Conservation (phyloP, 805 yeast genomes). For the Myxozyma vanderwaltii region DNA sequence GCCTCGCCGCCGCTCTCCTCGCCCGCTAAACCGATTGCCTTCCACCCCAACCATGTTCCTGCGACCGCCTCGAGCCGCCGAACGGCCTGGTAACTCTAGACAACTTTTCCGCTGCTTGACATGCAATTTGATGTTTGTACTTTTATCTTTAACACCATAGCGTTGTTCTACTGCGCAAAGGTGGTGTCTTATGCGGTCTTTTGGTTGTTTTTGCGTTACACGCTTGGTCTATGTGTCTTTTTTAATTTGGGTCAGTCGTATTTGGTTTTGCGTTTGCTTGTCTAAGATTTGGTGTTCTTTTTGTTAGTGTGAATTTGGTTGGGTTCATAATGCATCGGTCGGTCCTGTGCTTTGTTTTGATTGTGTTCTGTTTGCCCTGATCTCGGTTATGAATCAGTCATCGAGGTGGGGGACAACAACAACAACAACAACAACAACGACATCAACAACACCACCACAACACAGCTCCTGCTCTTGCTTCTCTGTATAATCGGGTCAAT, state of each 20-base stretch:
- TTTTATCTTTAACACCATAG: constrained; percentile 5
- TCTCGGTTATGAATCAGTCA: not conserved
- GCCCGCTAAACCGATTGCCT: constrained; percentile 18
- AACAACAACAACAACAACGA: too few relatives aligned
- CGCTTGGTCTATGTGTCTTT: not conserved
- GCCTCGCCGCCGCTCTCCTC: constrained; percentile 46
- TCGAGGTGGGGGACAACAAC: too few relatives aligned
- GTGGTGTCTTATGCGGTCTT: not conserved
- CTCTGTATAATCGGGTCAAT: constrained; percentile 11
- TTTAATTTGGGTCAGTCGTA: not conserved
- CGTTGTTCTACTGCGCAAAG: not conserved
- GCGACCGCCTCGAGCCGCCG: constrained; percentile 17
- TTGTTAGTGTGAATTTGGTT: not conserved
- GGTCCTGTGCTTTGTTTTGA: not conserved
- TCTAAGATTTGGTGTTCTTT: not conserved
- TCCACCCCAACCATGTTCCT: constrained; percentile 5
- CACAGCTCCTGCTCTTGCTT: not conserved
- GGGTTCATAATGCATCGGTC: not conserved
- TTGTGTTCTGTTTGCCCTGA: not conserved
- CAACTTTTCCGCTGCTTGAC: not conserved
- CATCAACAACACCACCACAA: too few relatives aligned
- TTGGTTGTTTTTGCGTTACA: not conserved
- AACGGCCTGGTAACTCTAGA: constrained; percentile 19
- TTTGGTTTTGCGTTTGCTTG: constrained; percentile 2
- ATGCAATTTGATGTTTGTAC: not conserved